A percentile compares a stretch with the other conserved stretches of the same genome.
Conservation (phyloP, 306 rosid genomes). For the Lotus japonicus region DNA sequence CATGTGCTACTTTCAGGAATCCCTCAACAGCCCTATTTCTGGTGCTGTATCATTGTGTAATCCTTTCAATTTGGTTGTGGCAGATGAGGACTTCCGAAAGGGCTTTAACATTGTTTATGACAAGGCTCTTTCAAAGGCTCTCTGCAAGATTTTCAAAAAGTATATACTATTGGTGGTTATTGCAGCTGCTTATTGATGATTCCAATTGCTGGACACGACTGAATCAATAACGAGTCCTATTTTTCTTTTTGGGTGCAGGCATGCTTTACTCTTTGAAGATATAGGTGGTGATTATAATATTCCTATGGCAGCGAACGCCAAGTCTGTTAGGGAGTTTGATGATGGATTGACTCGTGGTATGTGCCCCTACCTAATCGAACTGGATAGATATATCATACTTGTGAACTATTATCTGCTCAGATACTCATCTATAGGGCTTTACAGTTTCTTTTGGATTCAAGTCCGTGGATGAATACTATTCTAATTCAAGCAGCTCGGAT, state of each 20-base stretch:
- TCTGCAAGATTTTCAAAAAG: conserved; percentile 66
- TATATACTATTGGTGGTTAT: conserved; percentile 16
- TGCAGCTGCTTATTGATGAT: conserved; percentile 4
- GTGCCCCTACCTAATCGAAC: conserved; percentile 11
- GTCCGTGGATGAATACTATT: conserved; percentile 88
- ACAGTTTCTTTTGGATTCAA: conserved; percentile 98
- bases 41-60: conserved; percentile 97
- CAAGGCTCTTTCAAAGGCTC: conserved; percentile 66
- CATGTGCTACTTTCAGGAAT: conserved; percentile 54
- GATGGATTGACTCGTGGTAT: conserved; percentile 90
- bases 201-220: neutral
- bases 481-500: conserved; percentile 70
- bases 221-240: neutral
- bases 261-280: conserved; percentile 73
- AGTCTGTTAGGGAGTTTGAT: conserved; percentile 76
- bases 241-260: conserved; percentile 40
- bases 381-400: conserved; percentile 7
- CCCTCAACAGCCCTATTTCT: conserved; percentile 55
- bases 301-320: conserved; percentile 64
- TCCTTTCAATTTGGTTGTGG: conserved; percentile 83
- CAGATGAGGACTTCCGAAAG: conserved; percentile 86
- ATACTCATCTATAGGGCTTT: conserved; percentile 20
- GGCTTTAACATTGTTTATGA: conserved; percentile 83
- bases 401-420: conserved; percentile 1
- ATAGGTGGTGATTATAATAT: conserved; percentile 66